Evolutionary conservation across 169 alveolate species (phyloP), one percentile per base, ranked within the genome.

Genomic region (Cryptosporidium andersoni): DNA sequence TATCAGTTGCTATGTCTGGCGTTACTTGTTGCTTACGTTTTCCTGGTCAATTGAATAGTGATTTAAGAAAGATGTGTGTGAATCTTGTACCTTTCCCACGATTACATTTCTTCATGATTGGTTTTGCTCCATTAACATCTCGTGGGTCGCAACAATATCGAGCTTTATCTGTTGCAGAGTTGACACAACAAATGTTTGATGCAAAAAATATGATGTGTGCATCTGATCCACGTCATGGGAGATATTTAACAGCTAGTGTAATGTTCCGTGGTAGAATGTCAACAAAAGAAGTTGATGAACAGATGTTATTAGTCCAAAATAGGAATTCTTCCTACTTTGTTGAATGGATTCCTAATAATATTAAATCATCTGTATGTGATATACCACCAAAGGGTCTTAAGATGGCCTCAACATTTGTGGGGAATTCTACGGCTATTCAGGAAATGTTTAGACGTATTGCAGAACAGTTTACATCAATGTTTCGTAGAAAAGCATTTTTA

Each of bases 181-280:
- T 98, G 64, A 97, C 99, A 52, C 98, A 97, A 94, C 99, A 97
- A 91, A 96, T 97, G 99, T 97, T 97, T 93, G 99, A 97, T 88
- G 99, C 99, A 80, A 91, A 97, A 95, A 98, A 97, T 94, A 96
- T 97, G 99, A 97, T 97, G 99, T 97, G 99, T 93, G 99, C 99
- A 40, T 94, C 98, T 52, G 99, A 97, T 91, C 99, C 99, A 81
- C 94, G 99, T 91, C 98, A 97, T 89, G 99, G 99, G 56, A 93
- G 99, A 88, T 97, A 97, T 91, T 95, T 98, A 85, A 97, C 99
- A 64, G 99, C 99, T 34, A 95, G 98, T 47, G 99, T 98, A 52
- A 92, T 96, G 94, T 97, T 97, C 97, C 96, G 99, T 89, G 99
- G 99, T 74, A 94, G 99, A 91, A 97, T 98, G 99, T 95, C 98